Conservation (phyloP, 1,284 basidiomycete species). For the Porodaedalea pini region DNA sequence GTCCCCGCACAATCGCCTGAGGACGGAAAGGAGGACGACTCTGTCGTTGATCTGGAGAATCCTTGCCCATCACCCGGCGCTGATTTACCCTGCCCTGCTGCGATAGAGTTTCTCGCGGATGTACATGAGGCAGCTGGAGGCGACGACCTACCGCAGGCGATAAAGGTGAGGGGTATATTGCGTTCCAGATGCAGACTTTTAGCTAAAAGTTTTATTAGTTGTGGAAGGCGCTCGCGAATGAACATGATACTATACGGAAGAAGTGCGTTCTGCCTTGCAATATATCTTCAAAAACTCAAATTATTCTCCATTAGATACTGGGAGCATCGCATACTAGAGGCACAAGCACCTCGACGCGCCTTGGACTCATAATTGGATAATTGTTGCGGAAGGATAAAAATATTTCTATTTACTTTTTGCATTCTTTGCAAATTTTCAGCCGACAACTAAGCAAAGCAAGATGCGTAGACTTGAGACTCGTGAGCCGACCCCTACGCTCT, state of each 20-base stretch:
- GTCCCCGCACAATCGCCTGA: conserved; percentile 33
- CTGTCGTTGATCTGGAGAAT: conserved; percentile 67
- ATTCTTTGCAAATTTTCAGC: no score
- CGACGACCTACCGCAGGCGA: conserved; percentile 45
- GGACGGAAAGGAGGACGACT: conserved; percentile 1
- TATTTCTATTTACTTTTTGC: no score
- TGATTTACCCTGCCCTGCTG: conserved; percentile 69
- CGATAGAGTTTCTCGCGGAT: conserved; percentile 87
- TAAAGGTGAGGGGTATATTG: conserved; percentile 40
- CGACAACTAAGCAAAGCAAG: no score
- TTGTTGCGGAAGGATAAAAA: no score
- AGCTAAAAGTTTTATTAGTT: conserved; percentile 39
- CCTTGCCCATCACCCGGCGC: conserved; percentile 65
- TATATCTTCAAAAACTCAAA: conserved; percentile 18
- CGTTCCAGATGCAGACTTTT: conserved; percentile 9
- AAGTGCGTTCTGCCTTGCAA: conserved; percentile 46
- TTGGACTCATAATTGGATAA: no score
- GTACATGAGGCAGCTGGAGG: conserved; percentile 45
- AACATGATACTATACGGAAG: conserved; percentile 76
- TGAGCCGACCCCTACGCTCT: no score
- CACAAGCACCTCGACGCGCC: conserved; percentile 18
- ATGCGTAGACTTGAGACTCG: no score
- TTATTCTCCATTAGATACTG: conserved; percentile 42
- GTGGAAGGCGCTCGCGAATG: conserved; percentile 67
- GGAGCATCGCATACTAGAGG: conserved; percentile 44